Percentiles rank a stretch among this genome's conserved stretches.
Evolutionary conservation across 164 flowering plant genomes (phyloP).

Genomic region (Tetracentron sinense): DNA sequence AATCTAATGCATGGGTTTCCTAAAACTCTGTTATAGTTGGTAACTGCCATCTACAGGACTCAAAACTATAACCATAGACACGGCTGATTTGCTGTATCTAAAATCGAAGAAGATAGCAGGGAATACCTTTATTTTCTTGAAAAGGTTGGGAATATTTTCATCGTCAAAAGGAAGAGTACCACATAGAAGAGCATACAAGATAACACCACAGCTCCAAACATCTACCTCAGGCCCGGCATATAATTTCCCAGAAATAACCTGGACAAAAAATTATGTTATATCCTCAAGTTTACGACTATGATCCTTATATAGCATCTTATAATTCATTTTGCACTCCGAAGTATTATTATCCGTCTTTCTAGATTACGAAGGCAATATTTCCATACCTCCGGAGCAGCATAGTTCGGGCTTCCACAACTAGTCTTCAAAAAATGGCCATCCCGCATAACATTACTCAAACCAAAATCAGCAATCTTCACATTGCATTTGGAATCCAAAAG

Average conservation of each 20-base stretch:
- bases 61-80: no score
- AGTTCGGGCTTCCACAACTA: constrained; percentile 81
- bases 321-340: not conserved
- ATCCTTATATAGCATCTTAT: not conserved
- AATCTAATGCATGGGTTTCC: not conserved
- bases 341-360: not conserved
- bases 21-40: not conserved
- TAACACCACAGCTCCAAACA: constrained; percentile 86
- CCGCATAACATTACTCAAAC: constrained; percentile 69
- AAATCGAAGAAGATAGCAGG: not conserved
- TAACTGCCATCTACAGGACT: not conserved
- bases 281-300: not conserved
- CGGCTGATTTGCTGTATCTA: not conserved
- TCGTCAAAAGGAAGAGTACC: constrained; percentile 81
- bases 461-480: constrained; percentile 81
- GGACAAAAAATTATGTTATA: not conserved
- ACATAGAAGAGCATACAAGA: constrained; percentile 72
- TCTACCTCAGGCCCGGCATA: constrained; percentile 81
- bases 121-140: constrained; percentile 69
- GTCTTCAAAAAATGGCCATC: constrained; percentile 79
- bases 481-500: constrained; percentile 61
- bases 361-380: not conserved
- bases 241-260: constrained; percentile 67
- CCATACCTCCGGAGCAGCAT: constrained; percentile 80
- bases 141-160: constrained; percentile 69